phyloP scores from a whole-genome alignment of 179 eudicot species.

The Nepenthes alata region DNA sequence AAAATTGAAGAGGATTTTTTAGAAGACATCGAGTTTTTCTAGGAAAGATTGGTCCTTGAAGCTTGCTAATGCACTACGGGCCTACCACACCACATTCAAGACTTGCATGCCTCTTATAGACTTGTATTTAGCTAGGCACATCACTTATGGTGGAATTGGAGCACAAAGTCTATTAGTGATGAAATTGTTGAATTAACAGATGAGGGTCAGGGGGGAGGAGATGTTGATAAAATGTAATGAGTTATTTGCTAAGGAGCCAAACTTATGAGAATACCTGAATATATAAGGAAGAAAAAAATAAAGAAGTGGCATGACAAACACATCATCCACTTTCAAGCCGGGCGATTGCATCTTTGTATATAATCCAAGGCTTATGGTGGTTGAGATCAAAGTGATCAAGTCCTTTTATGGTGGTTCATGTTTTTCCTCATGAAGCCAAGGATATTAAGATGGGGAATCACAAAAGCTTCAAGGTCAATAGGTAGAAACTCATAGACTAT shows the following conservation, averaged over 20 bases:
- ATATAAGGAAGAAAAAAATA: not conserved
- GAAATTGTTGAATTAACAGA: not conserved
- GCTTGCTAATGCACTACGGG: constrained; percentile 1
- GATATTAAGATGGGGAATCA: too few species aligned
- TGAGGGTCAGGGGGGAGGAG: not conserved
- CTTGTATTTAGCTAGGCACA: not conserved
- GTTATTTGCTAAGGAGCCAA: not conserved
- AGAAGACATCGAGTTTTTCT: not conserved
- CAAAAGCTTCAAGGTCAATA: too few species aligned
- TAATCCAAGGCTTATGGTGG: too few species aligned
- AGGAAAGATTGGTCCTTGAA: constrained; percentile 1
- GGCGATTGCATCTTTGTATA: too few species aligned
- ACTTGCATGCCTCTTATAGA: not conserved
- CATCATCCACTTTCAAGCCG: not conserved
- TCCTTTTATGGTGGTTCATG: too few species aligned
- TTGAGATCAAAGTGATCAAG: too few species aligned
- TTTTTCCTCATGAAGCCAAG: too few species aligned
- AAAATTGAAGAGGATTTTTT: not conserved
- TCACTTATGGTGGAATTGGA: not conserved
- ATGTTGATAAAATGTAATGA: not conserved
- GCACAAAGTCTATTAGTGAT: not conserved
- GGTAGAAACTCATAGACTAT: too few species aligned
- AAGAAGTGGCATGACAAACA: not conserved
- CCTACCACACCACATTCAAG: not conserved
- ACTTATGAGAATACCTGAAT: not conserved